phyloP scores from a whole-genome alignment of 192 early-diverging fungal genomes.

The Backusella morwellensis region DNA sequence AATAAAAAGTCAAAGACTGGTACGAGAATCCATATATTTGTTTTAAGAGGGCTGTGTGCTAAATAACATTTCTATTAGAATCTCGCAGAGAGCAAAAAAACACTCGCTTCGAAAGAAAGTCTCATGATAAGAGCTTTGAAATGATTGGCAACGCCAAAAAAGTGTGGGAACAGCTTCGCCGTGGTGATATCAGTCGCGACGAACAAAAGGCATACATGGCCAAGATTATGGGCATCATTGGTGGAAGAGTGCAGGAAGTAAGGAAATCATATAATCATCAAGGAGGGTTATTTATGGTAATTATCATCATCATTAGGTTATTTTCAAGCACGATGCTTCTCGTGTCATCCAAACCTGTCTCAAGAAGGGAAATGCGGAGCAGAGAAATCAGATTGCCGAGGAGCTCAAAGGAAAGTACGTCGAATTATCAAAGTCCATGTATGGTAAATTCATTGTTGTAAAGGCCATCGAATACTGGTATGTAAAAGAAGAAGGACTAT shows the following conservation, averaged over 20 bases:
- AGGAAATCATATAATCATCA: conserved; percentile 1
- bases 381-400: conserved; percentile 74
- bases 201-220: conserved; percentile 68
- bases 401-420: conserved; percentile 80
- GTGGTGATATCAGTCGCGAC: conserved; percentile 61
- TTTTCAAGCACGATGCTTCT: conserved; percentile 95
- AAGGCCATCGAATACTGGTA: conserved; percentile 85
- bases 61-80: conserved; percentile 20
- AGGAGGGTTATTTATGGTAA: not conserved
- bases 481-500: not conserved
- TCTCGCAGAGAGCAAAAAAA: conserved; percentile 57
- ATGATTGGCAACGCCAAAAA: conserved; percentile 73
- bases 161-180: conserved; percentile 85
- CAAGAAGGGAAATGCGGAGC: conserved; percentile 81
- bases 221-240: conserved; percentile 78
- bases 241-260: conserved; percentile 76
- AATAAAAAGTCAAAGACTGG: conserved; percentile 20
- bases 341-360: conserved; percentile 88
- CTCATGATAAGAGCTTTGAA: conserved; percentile 62
- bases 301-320: conserved; percentile 41
- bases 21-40: not conserved
- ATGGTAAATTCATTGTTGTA: conserved; percentile 87
- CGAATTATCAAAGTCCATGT: conserved; percentile 72
- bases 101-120: conserved; percentile 57
- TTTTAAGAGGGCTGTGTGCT: not conserved